Base-by-base conservation (phyloP, 805 yeast species). In the Myxozyma lipomycoides region DNA sequence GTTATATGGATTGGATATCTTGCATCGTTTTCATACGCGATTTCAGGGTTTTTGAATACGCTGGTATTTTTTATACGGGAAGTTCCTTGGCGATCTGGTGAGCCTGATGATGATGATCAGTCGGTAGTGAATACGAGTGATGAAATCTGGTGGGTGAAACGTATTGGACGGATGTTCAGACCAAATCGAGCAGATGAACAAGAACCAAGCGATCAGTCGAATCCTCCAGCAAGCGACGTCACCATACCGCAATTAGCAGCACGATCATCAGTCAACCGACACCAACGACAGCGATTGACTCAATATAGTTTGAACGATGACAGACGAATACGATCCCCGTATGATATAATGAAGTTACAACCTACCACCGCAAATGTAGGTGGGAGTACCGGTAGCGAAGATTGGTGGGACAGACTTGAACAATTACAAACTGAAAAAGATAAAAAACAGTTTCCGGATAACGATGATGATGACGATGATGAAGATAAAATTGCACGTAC, bases 21-120 rank as follows among this genome's bases (percentile, higher is more conserved):
- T 48, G 79, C 84, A n/a, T 84, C 93, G 0, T 81, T 82, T 58
- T 79, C 83, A 73, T 89, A 84, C 66, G 90, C 95, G 1, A 75
- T 86, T 60, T 84, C 84, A 66, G 89, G 95, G 43, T 73, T 82
- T 24, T 81, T 89, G 23, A 95, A 89, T 62, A 74, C 89, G 0
- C 51, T 78, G 17, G 95, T 88, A 9, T 89, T 86, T 64, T 69
- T 84, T 32, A 77, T 81, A 55, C 73, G 95, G 48, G 97, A 89
- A 64, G 75, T 72, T 51, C 95, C 95, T 1, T 87, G 95, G 95
- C 42, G 45, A 37, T 40, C 24, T 19, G 7, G 34, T 9, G 18
- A 40, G 44, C n/a, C 40, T 37, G 12, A 19, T 10, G n/a, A 10
- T 28, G 34, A 10, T 28, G 34, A 28, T 10, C 34, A 10, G 10